Percentiles rank a stretch among this genome's conserved stretches.
These are phyloP conservation scores for Gymnopilus dilepis DNA, from an alignment of 768 basidiomycete genomes.

Conservation along the genomic window DNA sequence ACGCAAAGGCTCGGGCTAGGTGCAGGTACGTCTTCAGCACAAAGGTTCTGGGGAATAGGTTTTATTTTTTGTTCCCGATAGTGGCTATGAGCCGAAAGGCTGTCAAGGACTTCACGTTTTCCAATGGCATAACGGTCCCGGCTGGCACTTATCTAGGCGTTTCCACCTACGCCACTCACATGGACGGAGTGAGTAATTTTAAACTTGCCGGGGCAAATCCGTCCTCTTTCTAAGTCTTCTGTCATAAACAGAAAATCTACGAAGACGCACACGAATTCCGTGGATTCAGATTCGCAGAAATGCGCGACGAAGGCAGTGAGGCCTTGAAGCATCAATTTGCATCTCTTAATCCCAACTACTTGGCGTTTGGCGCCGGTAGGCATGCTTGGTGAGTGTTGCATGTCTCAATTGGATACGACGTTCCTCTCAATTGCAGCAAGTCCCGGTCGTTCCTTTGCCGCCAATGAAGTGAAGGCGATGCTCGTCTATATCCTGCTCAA, in stretches of 20 bases:
- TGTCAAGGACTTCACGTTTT: background rate
- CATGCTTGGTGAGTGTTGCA: too few species aligned
- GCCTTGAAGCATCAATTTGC: background rate
- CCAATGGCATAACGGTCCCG: background rate
- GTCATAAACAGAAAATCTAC: background rate
- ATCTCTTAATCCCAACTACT: background rate
- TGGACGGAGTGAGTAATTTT: background rate
- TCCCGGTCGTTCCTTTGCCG: constrained; percentile 49
- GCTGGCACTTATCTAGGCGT: background rate
- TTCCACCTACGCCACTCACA: background rate
- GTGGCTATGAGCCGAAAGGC: background rate
- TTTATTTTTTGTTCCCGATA: background rate
- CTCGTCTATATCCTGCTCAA: constrained; percentile 45
- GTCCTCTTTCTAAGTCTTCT: background rate
- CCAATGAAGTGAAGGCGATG: constrained; percentile 34
- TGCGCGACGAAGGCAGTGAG: background rate
- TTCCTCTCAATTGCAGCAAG: too few species aligned
- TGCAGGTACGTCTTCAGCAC: background rate
- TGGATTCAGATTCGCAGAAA: background rate
- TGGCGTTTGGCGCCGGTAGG: background rate
- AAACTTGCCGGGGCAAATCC: background rate
- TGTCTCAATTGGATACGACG: too few species aligned
- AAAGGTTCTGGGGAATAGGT: too few species aligned
- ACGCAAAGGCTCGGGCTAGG: constrained; percentile 18
- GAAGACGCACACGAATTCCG: background rate